Conservation (phyloP, 2,329 filamentous ascomycete genomes). For the Huntiella abstrusa region DNA sequence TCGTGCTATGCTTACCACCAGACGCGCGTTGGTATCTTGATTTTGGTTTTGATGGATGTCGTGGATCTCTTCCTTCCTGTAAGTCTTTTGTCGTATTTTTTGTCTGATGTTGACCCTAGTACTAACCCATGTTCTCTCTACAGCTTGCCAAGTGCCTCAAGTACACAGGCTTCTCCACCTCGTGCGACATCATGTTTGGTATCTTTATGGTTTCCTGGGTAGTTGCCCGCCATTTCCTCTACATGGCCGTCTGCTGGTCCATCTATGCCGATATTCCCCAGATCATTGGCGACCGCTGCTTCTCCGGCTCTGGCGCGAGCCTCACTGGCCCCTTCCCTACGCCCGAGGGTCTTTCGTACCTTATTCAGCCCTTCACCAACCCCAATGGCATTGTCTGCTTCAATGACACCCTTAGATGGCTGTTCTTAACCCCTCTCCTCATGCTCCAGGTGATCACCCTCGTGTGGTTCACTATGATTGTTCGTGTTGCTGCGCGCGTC, state of each 20-base stretch:
- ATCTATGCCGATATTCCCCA: conserved; percentile 47
- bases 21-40: conserved; percentile 72
- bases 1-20: conserved; percentile 74
- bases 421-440: conserved; percentile 59
- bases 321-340: conserved; percentile 36
- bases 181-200: conserved; percentile 70
- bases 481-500: conserved; percentile 65
- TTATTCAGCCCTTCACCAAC: conserved; percentile 56
- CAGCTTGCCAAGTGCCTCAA: conserved; percentile 85
- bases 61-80: conserved; percentile 80
- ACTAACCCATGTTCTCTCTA: conserved; percentile 9
- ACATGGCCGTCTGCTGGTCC: conserved; percentile 64
- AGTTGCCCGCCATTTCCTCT: conserved; percentile 62
- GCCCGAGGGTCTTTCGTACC: conserved; percentile 35
- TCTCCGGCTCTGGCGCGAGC: conserved; percentile 35
- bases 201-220: conserved; percentile 79
- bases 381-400: conserved; percentile 62
- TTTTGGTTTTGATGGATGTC: conserved; percentile 83
- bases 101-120: background rate
- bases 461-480: conserved; percentile 79
- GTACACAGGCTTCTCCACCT: conserved; percentile 56
- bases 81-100: conserved; percentile 18
- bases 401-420: conserved; percentile 52
- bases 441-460: conserved; percentile 64
- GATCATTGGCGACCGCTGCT: conserved; percentile 53